Evolutionary conservation across 2,329 filamentous ascomycete species (phyloP), one percentile per base, ranked within the genome.

Genomic region (Ophiognomonia clavigignenti-juglandacearum): DNA sequence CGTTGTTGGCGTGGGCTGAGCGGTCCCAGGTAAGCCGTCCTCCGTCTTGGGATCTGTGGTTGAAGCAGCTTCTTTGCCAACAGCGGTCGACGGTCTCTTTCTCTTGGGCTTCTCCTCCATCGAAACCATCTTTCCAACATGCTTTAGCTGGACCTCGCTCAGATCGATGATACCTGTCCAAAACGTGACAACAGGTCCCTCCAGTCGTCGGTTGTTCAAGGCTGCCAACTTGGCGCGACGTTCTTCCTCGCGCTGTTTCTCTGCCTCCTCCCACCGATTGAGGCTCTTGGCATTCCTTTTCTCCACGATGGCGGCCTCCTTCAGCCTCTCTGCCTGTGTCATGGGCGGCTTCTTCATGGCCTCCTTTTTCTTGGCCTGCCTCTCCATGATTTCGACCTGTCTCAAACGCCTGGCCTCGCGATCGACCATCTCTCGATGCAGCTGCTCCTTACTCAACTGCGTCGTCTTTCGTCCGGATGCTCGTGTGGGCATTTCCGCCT

Each of bases 151-250:
- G 20, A 85, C 86, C 58, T 88, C 84, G 46, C 85, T 76, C 78
- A 88, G 92, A 57, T 88, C 81, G 27, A 87, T 87, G 53, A 88
- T 79, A n/a, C 92, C 93, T 64, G 91, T 97, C 85, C 91, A 96
- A 64, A 87, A 92, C 2, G 88, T 88, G 35, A 96, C 83, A 10
- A 96, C 88, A 0, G 93, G 89, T 0, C 93, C 93, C 45, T 92
- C 84, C 8, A 97, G 76, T 42, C 86, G 88, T 40, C 91, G 82
- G 62, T 90, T 88, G 59, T 95, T 87, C 56, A 97, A 72, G 13
- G 92, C 93, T 32, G 92, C 90, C 39, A 97, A 73, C 67, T 86
- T 92, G 34, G 83, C 86, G 54, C 82, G 79, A 52, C 92, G 79
- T 60, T 95, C 87, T 58, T 92, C 88, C 55, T 91, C 86, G 49